Evolutionary conservation across 768 basidiomycete genomes (phyloP).

Genomic region (Myochromella boudieri): DNA sequence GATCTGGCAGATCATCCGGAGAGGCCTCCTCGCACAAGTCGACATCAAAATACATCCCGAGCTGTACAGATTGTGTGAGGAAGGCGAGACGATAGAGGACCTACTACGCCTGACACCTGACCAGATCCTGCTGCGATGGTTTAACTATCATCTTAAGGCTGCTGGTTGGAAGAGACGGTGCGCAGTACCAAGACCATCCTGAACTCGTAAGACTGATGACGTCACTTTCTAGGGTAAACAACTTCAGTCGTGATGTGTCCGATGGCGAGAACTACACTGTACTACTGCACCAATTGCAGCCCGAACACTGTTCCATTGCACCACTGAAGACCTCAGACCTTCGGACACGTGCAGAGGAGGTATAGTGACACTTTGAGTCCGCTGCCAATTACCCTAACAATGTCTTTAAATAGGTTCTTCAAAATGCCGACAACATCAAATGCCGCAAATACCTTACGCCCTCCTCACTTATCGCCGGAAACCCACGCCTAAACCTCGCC

Average conservation of each 20-base stretch:
- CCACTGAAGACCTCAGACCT: conserved; percentile 87
- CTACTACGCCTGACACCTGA: conserved; percentile 92
- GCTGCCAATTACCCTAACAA: neutral
- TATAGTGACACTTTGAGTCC: too few species aligned
- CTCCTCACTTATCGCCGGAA: conserved; percentile 88
- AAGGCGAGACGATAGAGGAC: conserved; percentile 96
- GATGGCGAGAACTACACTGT: conserved; percentile 99
- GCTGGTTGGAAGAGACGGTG: conserved; percentile 90
- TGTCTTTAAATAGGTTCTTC: conserved; percentile 56
- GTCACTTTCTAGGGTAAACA: conserved; percentile 74
- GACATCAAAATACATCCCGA: conserved; percentile 99
- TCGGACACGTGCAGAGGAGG: conserved; percentile 84
- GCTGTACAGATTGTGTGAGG: conserved; percentile 92
- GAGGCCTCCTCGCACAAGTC: conserved; percentile 90
- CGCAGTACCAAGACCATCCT: neutral
- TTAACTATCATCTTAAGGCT: conserved; percentile 97
- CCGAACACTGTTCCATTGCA: conserved; percentile 86
- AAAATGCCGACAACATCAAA: conserved; percentile 91
- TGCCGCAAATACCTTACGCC: conserved; percentile 96
- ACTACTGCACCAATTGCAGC: conserved; percentile 93
- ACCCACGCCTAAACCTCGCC: conserved; percentile 95
- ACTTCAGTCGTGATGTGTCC: conserved; percentile 96
- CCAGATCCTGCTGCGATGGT: conserved; percentile 97
- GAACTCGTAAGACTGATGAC: conserved; percentile 10
- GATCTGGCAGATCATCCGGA: conserved; percentile 98